phyloP scores from a whole-genome alignment of 2,329 filamentous ascomycete species.

The Phialophora expanda region DNA sequence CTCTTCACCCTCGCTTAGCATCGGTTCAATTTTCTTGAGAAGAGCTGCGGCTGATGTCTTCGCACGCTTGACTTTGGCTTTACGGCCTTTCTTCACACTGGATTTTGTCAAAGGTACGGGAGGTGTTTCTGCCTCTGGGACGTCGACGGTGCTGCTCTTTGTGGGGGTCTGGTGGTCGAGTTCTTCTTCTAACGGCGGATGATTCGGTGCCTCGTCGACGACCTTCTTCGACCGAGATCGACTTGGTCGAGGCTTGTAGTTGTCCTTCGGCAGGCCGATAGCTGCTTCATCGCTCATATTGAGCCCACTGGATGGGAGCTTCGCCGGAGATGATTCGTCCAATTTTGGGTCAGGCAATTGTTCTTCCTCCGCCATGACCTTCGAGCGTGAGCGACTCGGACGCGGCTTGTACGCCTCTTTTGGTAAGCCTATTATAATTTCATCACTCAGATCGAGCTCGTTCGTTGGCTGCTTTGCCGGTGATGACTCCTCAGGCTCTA shows the following conservation, averaged over 20 bases:
- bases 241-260: slow-evolving; percentile 39
- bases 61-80: slow-evolving; percentile 39
- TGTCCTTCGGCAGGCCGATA: slow-evolving; percentile 39
- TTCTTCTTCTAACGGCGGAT: not conserved
- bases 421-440: slow-evolving; percentile 38
- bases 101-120: slow-evolving; percentile 18
- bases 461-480: slow-evolving; percentile 31
- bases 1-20: slow-evolving; percentile 39
- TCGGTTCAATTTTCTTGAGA: slow-evolving; percentile 29
- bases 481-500: slow-evolving; percentile 13
- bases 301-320: slow-evolving; percentile 34
- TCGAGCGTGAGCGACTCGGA: slow-evolving; percentile 38
- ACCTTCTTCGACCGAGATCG: slow-evolving; percentile 35
- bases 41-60: slow-evolving; percentile 38
- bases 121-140: slow-evolving; percentile 16
- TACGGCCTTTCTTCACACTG: slow-evolving; percentile 33
- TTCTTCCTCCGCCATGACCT: slow-evolving; percentile 26
- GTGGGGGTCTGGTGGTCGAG: slow-evolving; percentile 13
- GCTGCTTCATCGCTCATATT: slow-evolving; percentile 37
- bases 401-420: slow-evolving; percentile 40
- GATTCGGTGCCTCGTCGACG: slow-evolving; percentile 19
- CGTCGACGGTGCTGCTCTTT: not conserved
- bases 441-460: slow-evolving; percentile 37
- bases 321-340: slow-evolving; percentile 21
- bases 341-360: slow-evolving; percentile 1